Conservation (phyloP, 768 basidiomycete genomes). For the Leccinum aurantiacum region DNA sequence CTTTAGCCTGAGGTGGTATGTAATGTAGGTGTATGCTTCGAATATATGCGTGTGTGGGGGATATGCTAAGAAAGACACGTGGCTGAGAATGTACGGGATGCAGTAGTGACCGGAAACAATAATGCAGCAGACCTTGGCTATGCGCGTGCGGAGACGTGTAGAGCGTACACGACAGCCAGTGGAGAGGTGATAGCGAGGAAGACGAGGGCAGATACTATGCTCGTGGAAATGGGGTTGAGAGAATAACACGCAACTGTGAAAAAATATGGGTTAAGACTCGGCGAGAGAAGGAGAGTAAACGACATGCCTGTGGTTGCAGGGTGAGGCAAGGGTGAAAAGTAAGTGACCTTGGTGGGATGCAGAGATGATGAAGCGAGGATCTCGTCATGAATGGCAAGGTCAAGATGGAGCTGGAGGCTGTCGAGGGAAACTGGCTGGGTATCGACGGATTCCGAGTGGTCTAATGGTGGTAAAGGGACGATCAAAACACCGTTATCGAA, state of each 20-base stretch:
- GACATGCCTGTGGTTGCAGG: constrained; percentile 18
- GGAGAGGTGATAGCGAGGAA: constrained; percentile 18
- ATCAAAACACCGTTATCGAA: constrained; percentile 30
- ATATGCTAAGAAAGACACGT: constrained; percentile 7
- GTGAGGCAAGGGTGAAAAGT: constrained; percentile 21
- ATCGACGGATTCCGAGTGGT: not conserved
- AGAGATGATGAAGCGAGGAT: constrained; percentile 22
- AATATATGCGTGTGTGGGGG: constrained; percentile 8
- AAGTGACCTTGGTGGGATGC: constrained; percentile 30
- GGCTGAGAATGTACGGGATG: not conserved
- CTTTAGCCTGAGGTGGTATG: constrained; percentile 8
- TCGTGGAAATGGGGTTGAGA: constrained; percentile 11
- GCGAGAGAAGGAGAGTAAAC: not conserved
- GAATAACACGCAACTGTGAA: constrained; percentile 13
- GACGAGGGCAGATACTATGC: constrained; percentile 17
- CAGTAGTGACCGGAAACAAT: not conserved
- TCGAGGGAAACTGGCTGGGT: constrained; percentile 12
- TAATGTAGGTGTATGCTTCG: constrained; percentile 18
- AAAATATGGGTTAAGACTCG: constrained; percentile 2
- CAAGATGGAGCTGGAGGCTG: constrained; percentile 27
- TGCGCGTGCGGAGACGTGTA: constrained; percentile 12
- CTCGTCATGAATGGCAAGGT: constrained; percentile 27
- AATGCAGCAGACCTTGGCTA: not conserved
- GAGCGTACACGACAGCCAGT: constrained; percentile 16
- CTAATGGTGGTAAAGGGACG: constrained; percentile 15